These are phyloP conservation scores for Sindora glabra DNA, from an alignment of 306 rosid species.

Conservation along the genomic window DNA sequence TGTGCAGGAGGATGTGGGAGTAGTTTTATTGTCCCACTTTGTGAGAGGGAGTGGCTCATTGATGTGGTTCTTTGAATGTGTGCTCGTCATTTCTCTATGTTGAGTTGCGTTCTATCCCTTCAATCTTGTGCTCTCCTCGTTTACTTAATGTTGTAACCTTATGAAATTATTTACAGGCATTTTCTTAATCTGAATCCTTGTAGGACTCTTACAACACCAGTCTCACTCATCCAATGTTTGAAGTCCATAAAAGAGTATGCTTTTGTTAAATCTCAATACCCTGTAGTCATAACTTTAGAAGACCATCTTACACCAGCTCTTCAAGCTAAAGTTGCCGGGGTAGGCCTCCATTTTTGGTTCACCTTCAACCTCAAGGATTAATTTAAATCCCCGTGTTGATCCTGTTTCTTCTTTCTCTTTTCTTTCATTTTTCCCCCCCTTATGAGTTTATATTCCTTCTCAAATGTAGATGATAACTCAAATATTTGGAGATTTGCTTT, in stretches of 20 bases:
- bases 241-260: slow-evolving; percentile 79
- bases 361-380: background rate
- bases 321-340: slow-evolving; percentile 89
- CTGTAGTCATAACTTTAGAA: slow-evolving; percentile 78
- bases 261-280: slow-evolving; percentile 70
- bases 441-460: no score
- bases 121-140: no score
- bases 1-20: no score
- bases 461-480: slow-evolving; percentile 51
- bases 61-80: no score
- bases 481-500: slow-evolving; percentile 66
- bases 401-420: background rate
- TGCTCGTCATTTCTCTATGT: no score
- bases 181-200: slow-evolving; percentile 21
- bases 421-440: no score
- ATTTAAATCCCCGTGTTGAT: background rate
- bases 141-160: no score
- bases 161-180: background rate
- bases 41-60: no score
- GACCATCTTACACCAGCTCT: slow-evolving; percentile 77
- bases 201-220: slow-evolving; percentile 89
- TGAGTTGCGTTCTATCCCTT: no score
- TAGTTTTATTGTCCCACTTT: no score
- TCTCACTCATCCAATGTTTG: slow-evolving; percentile 69
- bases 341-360: slow-evolving; percentile 11